Conservation (phyloP, 1,139 yeast species). For the Scheffersomyces insectosa region DNA sequence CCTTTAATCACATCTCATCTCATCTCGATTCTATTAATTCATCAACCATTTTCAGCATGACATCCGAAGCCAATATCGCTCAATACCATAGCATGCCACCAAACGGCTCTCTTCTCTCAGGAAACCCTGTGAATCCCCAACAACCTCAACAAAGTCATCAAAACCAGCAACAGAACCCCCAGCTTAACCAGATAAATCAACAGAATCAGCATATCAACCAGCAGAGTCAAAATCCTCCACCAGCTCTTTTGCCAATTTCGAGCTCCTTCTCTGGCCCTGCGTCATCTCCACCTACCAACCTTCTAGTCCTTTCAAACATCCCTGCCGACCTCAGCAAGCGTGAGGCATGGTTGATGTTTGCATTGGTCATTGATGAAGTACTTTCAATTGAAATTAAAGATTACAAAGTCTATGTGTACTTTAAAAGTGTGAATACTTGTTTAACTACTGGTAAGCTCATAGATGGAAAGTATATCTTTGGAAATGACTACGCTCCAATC, state of each 20-base stretch:
- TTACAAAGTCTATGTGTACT: conserved; percentile 58
- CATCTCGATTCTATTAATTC: no score
- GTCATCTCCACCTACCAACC: conserved; percentile 5
- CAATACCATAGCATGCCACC: conserved; percentile 16
- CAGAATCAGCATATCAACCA: conserved; percentile 3
- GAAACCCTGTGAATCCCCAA: neutral
- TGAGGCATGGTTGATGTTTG: conserved; percentile 76
- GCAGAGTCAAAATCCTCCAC: conserved; percentile 2
- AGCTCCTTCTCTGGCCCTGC: neutral
- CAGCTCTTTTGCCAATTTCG: conserved; percentile 7
- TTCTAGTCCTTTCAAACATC: conserved; percentile 54
- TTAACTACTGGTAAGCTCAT: conserved; percentile 69
- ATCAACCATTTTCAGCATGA: conserved; percentile 11
- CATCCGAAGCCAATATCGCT: conserved; percentile 20
- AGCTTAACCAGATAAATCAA: conserved; percentile 2
- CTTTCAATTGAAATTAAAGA: conserved; percentile 57
- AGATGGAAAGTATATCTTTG: conserved; percentile 67
- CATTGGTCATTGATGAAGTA: conserved; percentile 75
- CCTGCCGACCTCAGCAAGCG: conserved; percentile 75
- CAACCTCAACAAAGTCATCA: conserved; percentile 3
- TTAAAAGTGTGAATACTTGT: conserved; percentile 65
- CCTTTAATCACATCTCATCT: no score
- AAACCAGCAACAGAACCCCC: conserved; percentile 2
- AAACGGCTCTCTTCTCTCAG: conserved; percentile 9
- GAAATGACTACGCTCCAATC: conserved; percentile 54